phyloP scores from a whole-genome alignment of 2,329 filamentous ascomycete genomes.

The Diaporthe amygdali region DNA sequence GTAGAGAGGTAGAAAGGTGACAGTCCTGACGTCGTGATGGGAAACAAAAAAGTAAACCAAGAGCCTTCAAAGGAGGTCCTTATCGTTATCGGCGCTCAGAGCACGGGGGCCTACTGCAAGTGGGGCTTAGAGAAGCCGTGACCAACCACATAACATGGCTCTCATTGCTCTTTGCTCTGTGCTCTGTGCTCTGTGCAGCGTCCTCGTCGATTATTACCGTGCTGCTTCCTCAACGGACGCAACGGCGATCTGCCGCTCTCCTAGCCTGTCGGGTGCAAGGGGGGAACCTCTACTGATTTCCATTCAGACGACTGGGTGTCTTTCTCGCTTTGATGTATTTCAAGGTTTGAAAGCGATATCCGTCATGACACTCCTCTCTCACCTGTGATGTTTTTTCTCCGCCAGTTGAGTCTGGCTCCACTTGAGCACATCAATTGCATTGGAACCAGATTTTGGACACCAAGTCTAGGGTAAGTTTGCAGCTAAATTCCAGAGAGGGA shows the following conservation, averaged over 20 bases:
- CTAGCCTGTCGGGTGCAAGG: neutral
- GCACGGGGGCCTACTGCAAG: no score
- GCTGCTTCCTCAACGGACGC: neutral
- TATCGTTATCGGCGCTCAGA: constrained; percentile 8
- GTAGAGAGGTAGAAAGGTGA: no score
- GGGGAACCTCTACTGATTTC: neutral
- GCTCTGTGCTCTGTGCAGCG: no score
- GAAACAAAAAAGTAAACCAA: neutral
- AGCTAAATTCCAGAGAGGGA: no score
- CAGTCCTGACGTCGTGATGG: neutral
- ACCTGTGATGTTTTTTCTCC: neutral
- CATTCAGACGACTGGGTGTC: neutral
- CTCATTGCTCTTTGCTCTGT: neutral
- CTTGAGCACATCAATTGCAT: neutral
- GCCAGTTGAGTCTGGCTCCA: neutral
- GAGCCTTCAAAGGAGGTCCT: neutral
- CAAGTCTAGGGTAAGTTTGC: neutral
- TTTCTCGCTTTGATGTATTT: neutral
- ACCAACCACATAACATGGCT: constrained; percentile 8
- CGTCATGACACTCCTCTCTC: neutral
- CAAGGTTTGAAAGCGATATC: no score
- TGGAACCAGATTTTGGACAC: neutral
- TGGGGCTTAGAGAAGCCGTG: neutral
- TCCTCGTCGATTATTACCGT: no score
- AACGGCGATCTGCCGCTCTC: neutral